These are phyloP conservation scores for Poa pratensis DNA, from an alignment of 176 grass and related monocot species.

Conservation along the genomic window DNA sequence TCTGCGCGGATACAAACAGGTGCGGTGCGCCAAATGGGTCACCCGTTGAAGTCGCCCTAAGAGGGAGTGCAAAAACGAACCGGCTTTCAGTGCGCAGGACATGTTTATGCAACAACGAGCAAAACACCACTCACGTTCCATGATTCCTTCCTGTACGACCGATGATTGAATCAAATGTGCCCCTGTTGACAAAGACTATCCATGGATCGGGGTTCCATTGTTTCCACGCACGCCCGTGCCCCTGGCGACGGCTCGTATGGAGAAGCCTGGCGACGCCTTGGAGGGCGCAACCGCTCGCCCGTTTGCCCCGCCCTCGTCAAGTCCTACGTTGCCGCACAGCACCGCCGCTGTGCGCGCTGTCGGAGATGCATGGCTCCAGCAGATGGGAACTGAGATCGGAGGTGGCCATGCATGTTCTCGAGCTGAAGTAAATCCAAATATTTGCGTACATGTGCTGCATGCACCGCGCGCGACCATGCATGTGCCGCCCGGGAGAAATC, in stretches of 20 bases:
- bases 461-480: background rate
- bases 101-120: slow-evolving; percentile 19
- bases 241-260: background rate
- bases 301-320: slow-evolving; percentile 35
- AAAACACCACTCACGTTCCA: background rate
- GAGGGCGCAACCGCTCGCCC: slow-evolving; percentile 22
- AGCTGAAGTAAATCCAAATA: no score
- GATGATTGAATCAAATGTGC: slow-evolving; percentile 15
- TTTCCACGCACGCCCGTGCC: background rate
- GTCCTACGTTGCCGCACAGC: slow-evolving; percentile 21
- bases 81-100: slow-evolving; percentile 47
- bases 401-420: no score
- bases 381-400: no score
- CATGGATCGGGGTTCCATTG: background rate
- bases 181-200: slow-evolving; percentile 29
- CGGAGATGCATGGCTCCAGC: no score
- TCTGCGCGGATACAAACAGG: no score
- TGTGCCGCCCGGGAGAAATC: background rate
- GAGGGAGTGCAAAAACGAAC: background rate
- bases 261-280: slow-evolving; percentile 48
- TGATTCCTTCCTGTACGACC: background rate
- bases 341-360: slow-evolving; percentile 35
- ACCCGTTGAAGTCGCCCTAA: background rate
- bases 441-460: no score
- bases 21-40: no score